Evolutionary conservation across 2,329 filamentous ascomycete genomes (phyloP), one percentile per base, ranked within the genome.

Genomic region (Calonectria henricotiae): DNA sequence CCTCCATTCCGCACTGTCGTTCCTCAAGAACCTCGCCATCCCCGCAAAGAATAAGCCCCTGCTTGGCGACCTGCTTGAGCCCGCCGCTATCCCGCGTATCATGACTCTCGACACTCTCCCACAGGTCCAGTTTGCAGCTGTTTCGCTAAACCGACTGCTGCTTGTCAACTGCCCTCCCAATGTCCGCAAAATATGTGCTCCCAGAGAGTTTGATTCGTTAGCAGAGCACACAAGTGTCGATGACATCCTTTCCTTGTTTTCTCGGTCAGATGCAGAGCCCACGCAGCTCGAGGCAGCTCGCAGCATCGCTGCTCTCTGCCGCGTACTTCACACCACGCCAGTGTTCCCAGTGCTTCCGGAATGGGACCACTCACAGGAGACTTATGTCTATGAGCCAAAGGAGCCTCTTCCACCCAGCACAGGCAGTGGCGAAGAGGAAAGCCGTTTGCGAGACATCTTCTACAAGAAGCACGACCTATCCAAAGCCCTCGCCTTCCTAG

Each of bases 1-100:
- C 17, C 82, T 90, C 0, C 89, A 91, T 75, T 85, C 89, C 1
- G 82, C 84, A 2, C 82, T 92, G 20, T 87, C 89, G 8, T 91
- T 91, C 75, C 85, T 91, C 70, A 91, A 91, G 79, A 92, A 92
- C 77, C 86, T 92, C 9, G 88, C 90, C 30, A 89, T 92, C 62
- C 88, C 89, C 0, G 67, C 80, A 0, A 77, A 79, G 30, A 92
- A 92, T 80, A 91, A 90, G 77, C 71, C 83, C 2, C 58, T 80
- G 0, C 82, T 92, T 1, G 86, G 86, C 17, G 79, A 80, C 5
- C 80, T 91, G 2, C 81, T 91, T 4, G 82, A 84, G 6, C 75
- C 81, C 0, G 67, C 74, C 3, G 80, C 86, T 37, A 82, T 91
- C 1, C 89, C 90, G 0, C 84, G 85, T 1, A 82, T 91, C 62